Percentiles rank a stretch among this genome's conserved stretches.
Evolutionary conservation across 2,329 filamentous ascomycete genomes (phyloP).

Genomic region (Sarocladium strictum): DNA sequence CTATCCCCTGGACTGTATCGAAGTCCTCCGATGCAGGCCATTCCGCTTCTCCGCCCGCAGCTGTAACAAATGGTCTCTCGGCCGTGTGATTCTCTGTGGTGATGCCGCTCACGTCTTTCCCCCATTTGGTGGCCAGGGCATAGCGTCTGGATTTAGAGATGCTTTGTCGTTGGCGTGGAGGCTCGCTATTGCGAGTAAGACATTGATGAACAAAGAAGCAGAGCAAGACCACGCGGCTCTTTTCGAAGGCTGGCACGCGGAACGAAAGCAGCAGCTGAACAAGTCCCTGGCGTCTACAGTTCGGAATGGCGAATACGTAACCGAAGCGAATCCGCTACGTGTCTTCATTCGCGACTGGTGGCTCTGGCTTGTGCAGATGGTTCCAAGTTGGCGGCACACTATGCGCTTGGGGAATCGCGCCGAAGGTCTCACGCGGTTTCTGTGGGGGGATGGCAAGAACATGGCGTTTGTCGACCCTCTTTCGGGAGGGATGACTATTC

Average conservation of each 20-base stretch:
- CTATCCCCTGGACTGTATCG: conserved; percentile 33
- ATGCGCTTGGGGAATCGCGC: neutral
- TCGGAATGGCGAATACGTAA: neutral
- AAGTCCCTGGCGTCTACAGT: neutral
- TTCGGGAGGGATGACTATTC: neutral
- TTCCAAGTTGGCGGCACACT: neutral
- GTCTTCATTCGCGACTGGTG: neutral
- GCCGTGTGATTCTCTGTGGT: conserved; percentile 36
- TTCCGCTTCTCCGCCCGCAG: conserved; percentile 35
- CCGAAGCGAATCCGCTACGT: neutral
- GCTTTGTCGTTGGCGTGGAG: conserved; percentile 28
- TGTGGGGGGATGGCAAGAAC: neutral
- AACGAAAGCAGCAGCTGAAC: neutral
- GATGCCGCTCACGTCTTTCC: conserved; percentile 48
- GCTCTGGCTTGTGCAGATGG: neutral
- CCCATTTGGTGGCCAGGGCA: conserved; percentile 32
- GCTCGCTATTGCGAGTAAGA: too few species aligned
- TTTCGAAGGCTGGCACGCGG: too few species aligned
- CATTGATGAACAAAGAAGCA: too few species aligned
- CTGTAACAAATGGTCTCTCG: conserved; percentile 39
- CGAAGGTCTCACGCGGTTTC: neutral
- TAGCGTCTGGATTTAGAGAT: conserved; percentile 28
- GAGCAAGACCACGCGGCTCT: too few species aligned
- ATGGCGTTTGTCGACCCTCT: neutral
- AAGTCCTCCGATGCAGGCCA: conserved; percentile 37